Conservation (phyloP, 2,329 filamentous ascomycete genomes). For the Cercospora sp. region DNA sequence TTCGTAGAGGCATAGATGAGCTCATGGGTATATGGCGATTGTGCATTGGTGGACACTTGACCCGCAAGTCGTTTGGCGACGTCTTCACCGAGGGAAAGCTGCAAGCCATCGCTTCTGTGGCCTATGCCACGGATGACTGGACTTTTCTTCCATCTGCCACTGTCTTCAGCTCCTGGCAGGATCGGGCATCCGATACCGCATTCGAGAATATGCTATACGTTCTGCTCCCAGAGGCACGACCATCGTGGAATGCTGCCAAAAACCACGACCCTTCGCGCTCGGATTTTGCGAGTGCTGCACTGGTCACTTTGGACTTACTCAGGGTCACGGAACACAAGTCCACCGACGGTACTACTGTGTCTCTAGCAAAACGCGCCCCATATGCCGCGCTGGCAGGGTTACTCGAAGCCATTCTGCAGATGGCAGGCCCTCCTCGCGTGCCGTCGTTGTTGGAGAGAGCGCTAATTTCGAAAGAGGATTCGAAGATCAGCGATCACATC, state of each 20-base stretch:
- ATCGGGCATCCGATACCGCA: conserved; percentile 6
- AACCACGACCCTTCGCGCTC: conserved; percentile 5
- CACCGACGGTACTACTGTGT: neutral
- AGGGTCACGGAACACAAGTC: neutral
- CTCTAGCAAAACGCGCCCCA: neutral
- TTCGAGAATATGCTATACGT: conserved; percentile 24
- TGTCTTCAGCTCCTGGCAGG: conserved; percentile 15
- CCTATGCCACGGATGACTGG: conserved; percentile 18
- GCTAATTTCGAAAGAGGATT: neutral
- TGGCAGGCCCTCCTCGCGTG: neutral
- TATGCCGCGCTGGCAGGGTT: conserved; percentile 6
- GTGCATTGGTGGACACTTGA: conserved; percentile 15
- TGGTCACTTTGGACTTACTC: conserved; percentile 28
- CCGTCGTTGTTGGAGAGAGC: neutral
- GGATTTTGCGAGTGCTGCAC: conserved; percentile 28
- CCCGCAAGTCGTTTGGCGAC: conserved; percentile 6
- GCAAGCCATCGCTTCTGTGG: conserved; percentile 8
- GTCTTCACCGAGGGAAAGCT: neutral
- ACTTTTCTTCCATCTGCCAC: conserved; percentile 23
- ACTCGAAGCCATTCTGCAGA: conserved; percentile 1
- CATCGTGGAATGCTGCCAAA: neutral
- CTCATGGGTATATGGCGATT: conserved; percentile 25
- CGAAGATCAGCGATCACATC: neutral
- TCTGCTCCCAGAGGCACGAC: conserved; percentile 13
- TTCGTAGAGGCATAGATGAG: conserved; percentile 11